Conservation (phyloP, 2,329 filamentous ascomycete genomes). For the Lasiodiplodia citricola region DNA sequence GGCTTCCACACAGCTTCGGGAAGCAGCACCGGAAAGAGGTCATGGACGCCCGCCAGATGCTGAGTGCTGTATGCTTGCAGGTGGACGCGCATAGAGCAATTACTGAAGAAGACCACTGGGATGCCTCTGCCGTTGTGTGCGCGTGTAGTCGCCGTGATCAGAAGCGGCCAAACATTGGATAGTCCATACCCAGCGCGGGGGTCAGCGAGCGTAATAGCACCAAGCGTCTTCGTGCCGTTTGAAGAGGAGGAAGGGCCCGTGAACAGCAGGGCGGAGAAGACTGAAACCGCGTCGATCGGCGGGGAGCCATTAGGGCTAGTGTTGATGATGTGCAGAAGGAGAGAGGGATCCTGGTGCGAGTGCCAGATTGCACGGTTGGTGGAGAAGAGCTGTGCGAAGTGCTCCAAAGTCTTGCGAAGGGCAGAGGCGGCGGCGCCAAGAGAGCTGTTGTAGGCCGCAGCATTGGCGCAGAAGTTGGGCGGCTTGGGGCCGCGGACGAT, state of each 20-base stretch:
- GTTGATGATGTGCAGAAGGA: background rate
- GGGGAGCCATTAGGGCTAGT: background rate
- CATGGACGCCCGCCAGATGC: fast-evolving
- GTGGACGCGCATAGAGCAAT: background rate
- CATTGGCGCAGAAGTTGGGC: background rate
- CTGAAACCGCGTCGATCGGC: background rate
- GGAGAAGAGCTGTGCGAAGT: background rate
- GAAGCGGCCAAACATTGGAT: background rate
- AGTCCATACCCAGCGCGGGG: background rate
- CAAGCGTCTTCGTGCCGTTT: background rate
- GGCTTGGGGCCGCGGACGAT: background rate
- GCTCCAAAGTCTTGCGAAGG: background rate
- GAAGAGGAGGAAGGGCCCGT: background rate
- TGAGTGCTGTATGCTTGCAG: background rate
- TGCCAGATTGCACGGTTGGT: background rate
- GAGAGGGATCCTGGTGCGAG: background rate
- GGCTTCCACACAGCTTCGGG: background rate
- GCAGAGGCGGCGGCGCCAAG: background rate
- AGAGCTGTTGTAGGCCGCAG: background rate
- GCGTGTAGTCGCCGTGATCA: background rate
- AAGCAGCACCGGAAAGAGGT: background rate
- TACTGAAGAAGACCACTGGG: too few species aligned
- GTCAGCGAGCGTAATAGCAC: background rate
- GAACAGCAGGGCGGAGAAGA: background rate
- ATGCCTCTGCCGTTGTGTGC: too few species aligned